phyloP scores from a whole-genome alignment of 164 flowering plant species.

The Vitis cinerea region DNA sequence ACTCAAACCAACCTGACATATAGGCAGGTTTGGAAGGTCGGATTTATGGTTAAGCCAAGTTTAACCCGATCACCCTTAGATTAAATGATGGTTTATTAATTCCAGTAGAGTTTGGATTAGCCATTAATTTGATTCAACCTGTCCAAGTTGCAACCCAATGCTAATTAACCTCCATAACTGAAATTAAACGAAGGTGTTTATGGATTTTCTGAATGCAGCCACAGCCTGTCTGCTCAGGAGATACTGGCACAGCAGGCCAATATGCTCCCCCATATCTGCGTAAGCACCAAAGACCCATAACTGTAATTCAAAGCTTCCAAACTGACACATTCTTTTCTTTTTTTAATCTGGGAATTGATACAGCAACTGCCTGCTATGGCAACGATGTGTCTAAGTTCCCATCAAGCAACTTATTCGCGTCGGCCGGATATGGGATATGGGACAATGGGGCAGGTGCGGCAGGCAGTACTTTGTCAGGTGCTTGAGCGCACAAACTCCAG shows the following conservation, averaged over 20 bases:
- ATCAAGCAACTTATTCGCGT: constrained; percentile 35
- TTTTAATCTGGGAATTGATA: background rate
- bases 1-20: too few relatives aligned
- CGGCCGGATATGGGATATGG: constrained; percentile 60
- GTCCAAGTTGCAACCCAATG: too few relatives aligned
- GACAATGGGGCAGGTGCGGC: constrained; percentile 60
- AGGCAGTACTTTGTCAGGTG: constrained; percentile 40
- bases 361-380: constrained; percentile 51
- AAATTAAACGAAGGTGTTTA: too few relatives aligned
- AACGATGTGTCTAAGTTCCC: constrained; percentile 33
- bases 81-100: too few relatives aligned
- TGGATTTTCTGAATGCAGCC: constrained; percentile 22
- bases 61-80: too few relatives aligned
- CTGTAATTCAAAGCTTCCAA: too few relatives aligned
- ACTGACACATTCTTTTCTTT: background rate
- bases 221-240: constrained; percentile 40
- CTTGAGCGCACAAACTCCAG: constrained; percentile 29
- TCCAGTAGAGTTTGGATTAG: too few relatives aligned
- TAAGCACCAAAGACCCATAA: constrained; percentile 12
- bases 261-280: constrained; percentile 45
- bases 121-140: too few relatives aligned
- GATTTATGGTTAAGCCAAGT: too few relatives aligned
- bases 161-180: too few relatives aligned
- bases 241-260: constrained; percentile 40
- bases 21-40: too few relatives aligned